Percentiles rank a stretch among this genome's conserved stretches.
phyloP scores from a whole-genome alignment of 805 yeast species.

The Kluyveromyces nonfermentans region DNA sequence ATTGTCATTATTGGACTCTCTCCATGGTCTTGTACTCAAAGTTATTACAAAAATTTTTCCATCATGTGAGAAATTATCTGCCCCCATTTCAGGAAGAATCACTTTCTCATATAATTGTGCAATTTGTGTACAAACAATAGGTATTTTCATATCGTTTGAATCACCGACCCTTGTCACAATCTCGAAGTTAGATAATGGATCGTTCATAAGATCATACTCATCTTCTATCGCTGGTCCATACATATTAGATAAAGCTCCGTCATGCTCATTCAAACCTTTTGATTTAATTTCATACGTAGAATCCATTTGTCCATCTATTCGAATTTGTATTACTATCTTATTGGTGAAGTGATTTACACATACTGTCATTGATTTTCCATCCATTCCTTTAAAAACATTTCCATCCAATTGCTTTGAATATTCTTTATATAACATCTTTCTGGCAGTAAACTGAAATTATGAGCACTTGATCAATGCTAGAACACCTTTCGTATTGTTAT shows the following conservation, averaged over 20 bases:
- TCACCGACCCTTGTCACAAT: slow-evolving; percentile 41
- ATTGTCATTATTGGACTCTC: slow-evolving; percentile 24
- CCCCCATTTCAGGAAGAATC: slow-evolving; percentile 13
- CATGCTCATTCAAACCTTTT: slow-evolving; percentile 16
- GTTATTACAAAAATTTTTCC: slow-evolving; percentile 30
- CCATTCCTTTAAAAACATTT: not conserved
- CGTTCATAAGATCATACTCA: slow-evolving; percentile 16
- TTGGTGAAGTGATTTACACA: slow-evolving; percentile 19
- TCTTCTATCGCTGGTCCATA: slow-evolving; percentile 14
- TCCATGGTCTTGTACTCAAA: slow-evolving; percentile 41
- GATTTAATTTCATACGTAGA: slow-evolving; percentile 36
- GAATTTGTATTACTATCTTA: slow-evolving; percentile 19
- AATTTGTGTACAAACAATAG: slow-evolving; percentile 39
- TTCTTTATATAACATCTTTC: slow-evolving; percentile 9
- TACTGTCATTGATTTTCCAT: slow-evolving; percentile 7
- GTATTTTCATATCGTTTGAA: slow-evolving; percentile 37
- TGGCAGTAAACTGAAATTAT: not conserved
- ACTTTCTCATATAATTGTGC: slow-evolving; percentile 26
- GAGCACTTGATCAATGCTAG: not conserved
- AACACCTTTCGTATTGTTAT: no score
- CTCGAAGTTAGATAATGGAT: slow-evolving; percentile 32
- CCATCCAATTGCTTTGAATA: not conserved
- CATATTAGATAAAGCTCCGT: slow-evolving; percentile 5
- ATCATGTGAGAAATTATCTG: slow-evolving; percentile 7
- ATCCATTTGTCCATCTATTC: slow-evolving; percentile 32